A percentile compares a stretch with the other conserved stretches of the same genome.
Conservation (phyloP, 192 early-diverging fungal species). For the Backusella westeae region DNA sequence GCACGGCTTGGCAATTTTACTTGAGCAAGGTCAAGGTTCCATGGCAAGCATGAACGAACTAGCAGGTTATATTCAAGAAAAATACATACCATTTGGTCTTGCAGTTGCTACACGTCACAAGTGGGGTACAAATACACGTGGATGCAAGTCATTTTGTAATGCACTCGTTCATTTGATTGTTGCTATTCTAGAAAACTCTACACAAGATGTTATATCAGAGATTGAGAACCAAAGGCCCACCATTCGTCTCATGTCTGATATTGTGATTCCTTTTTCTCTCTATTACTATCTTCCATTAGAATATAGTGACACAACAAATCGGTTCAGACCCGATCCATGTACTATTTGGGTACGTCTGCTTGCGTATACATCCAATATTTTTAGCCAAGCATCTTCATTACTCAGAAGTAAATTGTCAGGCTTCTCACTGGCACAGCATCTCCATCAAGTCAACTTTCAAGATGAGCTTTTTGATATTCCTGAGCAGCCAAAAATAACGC, state of each 20-base stretch:
- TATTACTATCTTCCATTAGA: constrained; percentile 38
- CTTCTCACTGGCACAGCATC: constrained; percentile 20
- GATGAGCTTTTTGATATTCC: constrained; percentile 1
- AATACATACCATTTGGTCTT: constrained; percentile 40
- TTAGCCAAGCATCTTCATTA: constrained; percentile 14
- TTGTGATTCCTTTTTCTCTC: constrained; percentile 50
- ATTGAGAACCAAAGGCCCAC: constrained; percentile 42
- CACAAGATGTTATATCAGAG: constrained; percentile 41
- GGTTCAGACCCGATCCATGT: constrained; percentile 9
- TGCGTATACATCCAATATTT: constrained; percentile 19
- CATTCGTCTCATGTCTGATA: constrained; percentile 42
- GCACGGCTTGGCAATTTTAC: constrained; percentile 42
- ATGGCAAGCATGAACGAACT: constrained; percentile 30
- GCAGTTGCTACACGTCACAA: constrained; percentile 34
- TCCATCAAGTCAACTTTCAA: neutral
- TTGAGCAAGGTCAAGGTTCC: constrained; percentile 31
- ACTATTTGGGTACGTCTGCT: constrained; percentile 29
- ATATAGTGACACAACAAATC: neutral
- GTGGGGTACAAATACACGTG: constrained; percentile 33
- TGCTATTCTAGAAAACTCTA: constrained; percentile 45
- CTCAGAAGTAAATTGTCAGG: constrained; percentile 14
- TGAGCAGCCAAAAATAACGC: constrained; percentile 1
- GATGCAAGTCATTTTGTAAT: constrained; percentile 40
- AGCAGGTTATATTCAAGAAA: constrained; percentile 38
- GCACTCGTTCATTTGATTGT: constrained; percentile 48